Percentiles rank a stretch among this genome's conserved stretches.
Conservation (phyloP, 2,329 filamentous ascomycete species). For the Acrocalymma vagum region DNA sequence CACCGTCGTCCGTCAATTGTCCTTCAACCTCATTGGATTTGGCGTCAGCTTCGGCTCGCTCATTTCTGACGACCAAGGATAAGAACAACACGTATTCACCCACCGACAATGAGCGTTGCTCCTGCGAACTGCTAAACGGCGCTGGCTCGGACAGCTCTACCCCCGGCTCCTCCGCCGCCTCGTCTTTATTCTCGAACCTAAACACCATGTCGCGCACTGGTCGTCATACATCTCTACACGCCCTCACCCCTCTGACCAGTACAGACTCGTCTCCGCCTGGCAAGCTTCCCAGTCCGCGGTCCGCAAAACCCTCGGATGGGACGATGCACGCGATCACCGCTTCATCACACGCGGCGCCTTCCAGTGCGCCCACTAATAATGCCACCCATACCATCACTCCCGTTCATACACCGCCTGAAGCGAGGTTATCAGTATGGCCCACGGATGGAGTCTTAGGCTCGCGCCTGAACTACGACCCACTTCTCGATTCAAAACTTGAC, state of each 20-base stretch:
- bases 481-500: slow-evolving; percentile 65
- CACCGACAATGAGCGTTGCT: slow-evolving; percentile 40
- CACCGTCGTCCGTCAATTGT: slow-evolving; percentile 29
- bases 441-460: slow-evolving; percentile 64
- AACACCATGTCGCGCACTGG: slow-evolving; percentile 63
- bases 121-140: slow-evolving; percentile 73
- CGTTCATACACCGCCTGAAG: slow-evolving; percentile 53
- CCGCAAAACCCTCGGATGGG: slow-evolving; percentile 49
- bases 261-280: slow-evolving; percentile 70
- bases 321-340: slow-evolving; percentile 40
- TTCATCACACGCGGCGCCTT: slow-evolving; percentile 41
- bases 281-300: slow-evolving; percentile 64
- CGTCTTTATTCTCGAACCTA: slow-evolving; percentile 73
- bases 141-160: slow-evolving; percentile 75
- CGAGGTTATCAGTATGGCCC: slow-evolving; percentile 58
- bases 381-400: slow-evolving; percentile 58
- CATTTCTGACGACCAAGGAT: slow-evolving; percentile 19
- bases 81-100: slow-evolving; percentile 30
- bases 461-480: slow-evolving; percentile 70
- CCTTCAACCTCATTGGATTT: slow-evolving; percentile 19
- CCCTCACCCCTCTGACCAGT: slow-evolving; percentile 72
- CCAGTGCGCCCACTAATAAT: slow-evolving; percentile 44
- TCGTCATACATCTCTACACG: slow-evolving; percentile 61
- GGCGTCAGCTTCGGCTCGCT: slow-evolving; percentile 20
- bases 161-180: slow-evolving; percentile 69